Evolutionary conservation across 352 stramenopile genomes (phyloP).

Genomic region (Phytophthora crassamura): DNA sequence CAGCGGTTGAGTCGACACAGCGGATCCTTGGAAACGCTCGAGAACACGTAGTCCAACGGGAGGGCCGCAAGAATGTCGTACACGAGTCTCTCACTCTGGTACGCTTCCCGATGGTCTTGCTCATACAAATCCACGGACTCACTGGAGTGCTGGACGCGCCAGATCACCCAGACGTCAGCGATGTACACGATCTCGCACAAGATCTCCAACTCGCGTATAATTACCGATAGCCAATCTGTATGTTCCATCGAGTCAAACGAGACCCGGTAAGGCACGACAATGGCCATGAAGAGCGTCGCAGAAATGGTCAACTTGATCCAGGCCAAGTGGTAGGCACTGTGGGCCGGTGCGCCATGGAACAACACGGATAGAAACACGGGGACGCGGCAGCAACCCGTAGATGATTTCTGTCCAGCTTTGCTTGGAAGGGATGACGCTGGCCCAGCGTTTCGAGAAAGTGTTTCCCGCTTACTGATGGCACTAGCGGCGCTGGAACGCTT

Average conservation of each 20-base stretch:
- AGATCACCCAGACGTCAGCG: slow-evolving; percentile 68
- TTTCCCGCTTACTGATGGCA: slow-evolving; percentile 28
- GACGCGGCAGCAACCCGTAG: slow-evolving; percentile 1
- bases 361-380: slow-evolving; percentile 24
- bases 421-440: neutral
- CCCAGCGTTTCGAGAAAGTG: slow-evolving; percentile 10
- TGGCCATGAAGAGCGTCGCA: slow-evolving; percentile 49
- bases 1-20: slow-evolving; percentile 58
- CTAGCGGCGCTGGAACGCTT: slow-evolving; percentile 39
- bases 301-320: slow-evolving; percentile 57
- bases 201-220: slow-evolving; percentile 45
- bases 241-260: slow-evolving; percentile 50
- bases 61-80: slow-evolving; percentile 55
- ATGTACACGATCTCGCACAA: slow-evolving; percentile 61
- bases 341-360: slow-evolving; percentile 42
- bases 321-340: slow-evolving; percentile 52
- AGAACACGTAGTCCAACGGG: slow-evolving; percentile 55
- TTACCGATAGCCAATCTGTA: slow-evolving; percentile 25
- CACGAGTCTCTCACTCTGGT: slow-evolving; percentile 50
- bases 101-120: slow-evolving; percentile 45
- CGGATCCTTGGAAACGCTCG: slow-evolving; percentile 33
- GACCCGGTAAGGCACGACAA: slow-evolving; percentile 65
- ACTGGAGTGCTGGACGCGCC: slow-evolving; percentile 38
- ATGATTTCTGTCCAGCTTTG: neutral
- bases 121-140: slow-evolving; percentile 70